Conservation (phyloP, 1,139 yeast species). For the Kurtzmaniella quercitrusa region DNA sequence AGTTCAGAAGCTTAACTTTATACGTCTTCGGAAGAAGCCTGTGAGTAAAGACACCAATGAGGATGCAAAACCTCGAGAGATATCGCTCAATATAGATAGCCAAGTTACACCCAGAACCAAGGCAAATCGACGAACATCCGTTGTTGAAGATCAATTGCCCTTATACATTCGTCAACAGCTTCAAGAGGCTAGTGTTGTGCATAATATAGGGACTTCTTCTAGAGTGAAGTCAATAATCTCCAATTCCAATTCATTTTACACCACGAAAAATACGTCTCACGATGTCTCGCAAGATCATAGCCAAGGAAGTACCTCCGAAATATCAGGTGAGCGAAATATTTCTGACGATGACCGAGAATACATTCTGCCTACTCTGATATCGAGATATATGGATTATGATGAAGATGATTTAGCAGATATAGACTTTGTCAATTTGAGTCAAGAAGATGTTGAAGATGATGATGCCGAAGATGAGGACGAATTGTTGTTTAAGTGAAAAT, state of each 20-base stretch:
- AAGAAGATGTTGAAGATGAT: constrained; percentile 11
- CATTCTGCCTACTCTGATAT: constrained; percentile 41
- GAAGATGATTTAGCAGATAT: constrained; percentile 21
- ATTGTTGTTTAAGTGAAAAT: constrained; percentile 32
- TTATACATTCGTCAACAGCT: constrained; percentile 34
- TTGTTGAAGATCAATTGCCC: constrained; percentile 40
- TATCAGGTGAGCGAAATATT: neutral
- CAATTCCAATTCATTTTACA: constrained; percentile 38
- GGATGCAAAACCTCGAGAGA: constrained; percentile 1
- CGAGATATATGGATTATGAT: constrained; percentile 25
- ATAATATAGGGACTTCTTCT: constrained; percentile 11
- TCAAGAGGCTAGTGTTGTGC: constrained; percentile 1
- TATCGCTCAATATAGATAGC: neutral
- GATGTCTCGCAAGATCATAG: constrained; percentile 5
- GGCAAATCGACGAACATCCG: constrained; percentile 25
- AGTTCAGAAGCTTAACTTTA: constrained; percentile 13
- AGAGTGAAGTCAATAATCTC: constrained; percentile 33
- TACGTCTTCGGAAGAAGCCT: constrained; percentile 6
- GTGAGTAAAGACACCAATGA: constrained; percentile 2
- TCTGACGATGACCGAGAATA: constrained; percentile 32
- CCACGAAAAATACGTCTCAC: constrained; percentile 17
- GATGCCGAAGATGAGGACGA: constrained; percentile 22
- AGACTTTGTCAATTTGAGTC: constrained; percentile 23
- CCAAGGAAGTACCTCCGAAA: constrained; percentile 6
- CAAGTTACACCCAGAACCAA: neutral